These are phyloP conservation scores for Backusella australiensis DNA, from an alignment of 192 early-diverging fungal species.

Conservation along the genomic window DNA sequence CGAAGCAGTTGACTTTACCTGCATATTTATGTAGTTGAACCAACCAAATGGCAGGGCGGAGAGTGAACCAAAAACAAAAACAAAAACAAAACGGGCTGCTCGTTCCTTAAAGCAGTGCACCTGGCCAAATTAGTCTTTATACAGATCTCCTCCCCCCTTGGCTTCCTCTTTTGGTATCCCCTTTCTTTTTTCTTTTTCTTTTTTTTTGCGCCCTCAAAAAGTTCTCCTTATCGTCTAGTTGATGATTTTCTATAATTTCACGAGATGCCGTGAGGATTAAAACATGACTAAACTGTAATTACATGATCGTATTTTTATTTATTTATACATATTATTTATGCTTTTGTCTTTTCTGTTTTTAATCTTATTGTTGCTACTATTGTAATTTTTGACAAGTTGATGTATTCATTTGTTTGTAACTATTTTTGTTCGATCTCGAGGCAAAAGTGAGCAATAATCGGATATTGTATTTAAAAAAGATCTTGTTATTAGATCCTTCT, in stretches of 20 bases:
- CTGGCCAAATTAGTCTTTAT: constrained; percentile 10
- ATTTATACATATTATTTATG: not conserved
- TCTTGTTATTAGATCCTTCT: constrained; percentile 3
- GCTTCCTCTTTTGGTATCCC: not conserved
- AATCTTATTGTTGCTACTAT: not conserved
- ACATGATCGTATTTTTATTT: not conserved
- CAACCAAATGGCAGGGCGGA: constrained; percentile 10
- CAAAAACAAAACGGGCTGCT: constrained; percentile 11
- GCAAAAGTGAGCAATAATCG: not conserved
- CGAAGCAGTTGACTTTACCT: constrained; percentile 17
- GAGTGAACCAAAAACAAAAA: not conserved
- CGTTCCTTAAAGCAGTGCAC: constrained; percentile 12
- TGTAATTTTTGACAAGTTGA: not conserved
- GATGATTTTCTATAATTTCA: constrained; percentile 5
- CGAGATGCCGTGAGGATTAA: constrained; percentile 1
- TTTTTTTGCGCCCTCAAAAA: not conserved
- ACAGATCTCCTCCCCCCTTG: constrained; percentile 4
- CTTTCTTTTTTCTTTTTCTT: not conserved
- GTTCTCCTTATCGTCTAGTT: not conserved
- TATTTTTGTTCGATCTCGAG: not conserved
- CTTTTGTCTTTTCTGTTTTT: not conserved
- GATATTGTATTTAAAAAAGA: not conserved
- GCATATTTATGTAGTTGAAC: constrained; percentile 15
- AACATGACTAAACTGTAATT: constrained; percentile 1
- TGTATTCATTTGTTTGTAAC: not conserved